Conservation (phyloP, 257 asterid species). For the Primulina tabacum region DNA sequence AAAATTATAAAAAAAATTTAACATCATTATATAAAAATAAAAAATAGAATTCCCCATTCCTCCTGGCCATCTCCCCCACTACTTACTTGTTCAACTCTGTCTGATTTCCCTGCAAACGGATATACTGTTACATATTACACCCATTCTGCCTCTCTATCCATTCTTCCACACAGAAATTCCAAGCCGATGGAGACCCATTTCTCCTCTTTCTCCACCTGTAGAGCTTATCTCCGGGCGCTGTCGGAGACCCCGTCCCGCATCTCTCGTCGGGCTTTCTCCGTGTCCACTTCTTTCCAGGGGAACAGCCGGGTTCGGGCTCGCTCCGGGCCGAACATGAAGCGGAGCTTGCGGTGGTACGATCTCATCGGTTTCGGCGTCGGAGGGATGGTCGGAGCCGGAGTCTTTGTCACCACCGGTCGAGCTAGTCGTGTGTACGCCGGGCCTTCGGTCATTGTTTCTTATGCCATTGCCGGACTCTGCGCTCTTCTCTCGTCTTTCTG, state of each 20-base stretch:
- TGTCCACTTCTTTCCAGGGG: conserved; percentile 62
- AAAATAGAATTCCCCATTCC: too few species aligned
- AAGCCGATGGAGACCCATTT: conserved; percentile 27
- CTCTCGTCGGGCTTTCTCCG: conserved; percentile 63
- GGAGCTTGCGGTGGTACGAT: conserved; percentile 78
- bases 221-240: conserved; percentile 67
- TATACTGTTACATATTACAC: background rate
- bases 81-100: background rate
- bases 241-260: conserved; percentile 75
- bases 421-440: conserved; percentile 67
- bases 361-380: conserved; percentile 81
- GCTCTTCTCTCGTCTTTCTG: conserved; percentile 96
- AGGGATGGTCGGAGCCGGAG: conserved; percentile 99
- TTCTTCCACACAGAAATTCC: background rate
- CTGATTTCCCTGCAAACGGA: background rate
- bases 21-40: too few species aligned
- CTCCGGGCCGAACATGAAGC: conserved; percentile 64
- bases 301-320: conserved; percentile 44
- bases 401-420: conserved; percentile 79
- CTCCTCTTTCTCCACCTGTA: conserved; percentile 63
- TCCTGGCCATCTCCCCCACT: too few species aligned
- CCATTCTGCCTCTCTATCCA: background rate
- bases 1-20: too few species aligned
- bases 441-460: conserved; percentile 81
- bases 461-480: conserved; percentile 94